Conservation (phyloP, 352 stramenopile species). For the Phytophthora vignae region DNA sequence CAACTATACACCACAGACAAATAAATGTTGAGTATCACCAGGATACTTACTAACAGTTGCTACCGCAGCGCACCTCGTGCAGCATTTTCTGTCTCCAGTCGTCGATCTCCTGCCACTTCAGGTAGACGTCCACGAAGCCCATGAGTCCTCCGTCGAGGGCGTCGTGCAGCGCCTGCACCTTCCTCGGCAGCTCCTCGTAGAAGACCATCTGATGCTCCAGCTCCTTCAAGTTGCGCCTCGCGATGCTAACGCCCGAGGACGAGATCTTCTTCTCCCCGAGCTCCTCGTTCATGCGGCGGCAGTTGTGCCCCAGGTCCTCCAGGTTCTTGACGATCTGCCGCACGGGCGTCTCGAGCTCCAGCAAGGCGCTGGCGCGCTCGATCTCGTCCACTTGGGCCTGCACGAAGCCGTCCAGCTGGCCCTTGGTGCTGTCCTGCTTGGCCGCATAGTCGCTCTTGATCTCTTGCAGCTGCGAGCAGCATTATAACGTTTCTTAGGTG, state of each 20-base stretch:
- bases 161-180: slow-evolving; percentile 61
- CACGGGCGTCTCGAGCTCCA: slow-evolving; percentile 76
- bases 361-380: slow-evolving; percentile 74
- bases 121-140: slow-evolving; percentile 72
- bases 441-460: slow-evolving; percentile 84
- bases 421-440: slow-evolving; percentile 81
- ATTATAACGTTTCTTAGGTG: background rate
- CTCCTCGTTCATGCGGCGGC: slow-evolving; percentile 85
- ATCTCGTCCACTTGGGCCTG: slow-evolving; percentile 88
- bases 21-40: background rate
- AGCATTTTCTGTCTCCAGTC: slow-evolving; percentile 89
- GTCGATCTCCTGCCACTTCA: slow-evolving; percentile 75
- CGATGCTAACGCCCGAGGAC: slow-evolving; percentile 78
- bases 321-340: slow-evolving; percentile 71
- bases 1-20: slow-evolving; percentile 44
- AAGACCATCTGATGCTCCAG: slow-evolving; percentile 85
- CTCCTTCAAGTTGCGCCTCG: slow-evolving; percentile 81
- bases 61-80: slow-evolving; percentile 58
- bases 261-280: slow-evolving; percentile 84
- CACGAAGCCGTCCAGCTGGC: slow-evolving; percentile 74
- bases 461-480: slow-evolving; percentile 64
- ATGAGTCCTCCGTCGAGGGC: slow-evolving; percentile 57
- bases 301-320: slow-evolving; percentile 61
- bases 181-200: slow-evolving; percentile 78
- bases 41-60: background rate